Base-by-base conservation (phyloP, 2,329 filamentous ascomycete species). In the Grosmannia clavigera region DNA sequence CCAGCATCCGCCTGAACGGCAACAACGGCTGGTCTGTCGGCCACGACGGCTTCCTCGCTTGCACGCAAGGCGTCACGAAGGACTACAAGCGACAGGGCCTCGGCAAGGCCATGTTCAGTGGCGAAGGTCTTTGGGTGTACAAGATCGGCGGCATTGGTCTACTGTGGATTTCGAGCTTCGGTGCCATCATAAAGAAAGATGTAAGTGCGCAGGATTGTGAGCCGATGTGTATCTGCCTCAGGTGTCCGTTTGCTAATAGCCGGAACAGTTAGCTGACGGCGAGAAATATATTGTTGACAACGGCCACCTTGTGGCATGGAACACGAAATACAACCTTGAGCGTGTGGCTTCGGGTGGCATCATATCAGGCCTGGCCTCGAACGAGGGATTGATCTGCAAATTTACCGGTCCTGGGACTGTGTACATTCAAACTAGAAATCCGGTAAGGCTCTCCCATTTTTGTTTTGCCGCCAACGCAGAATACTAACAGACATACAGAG, bases 241-340 rank as follows among this genome's bases (percentile, higher is more conserved):
- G n/a, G 19, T 16, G 11, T 22, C n/a, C 22, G 33, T 25, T 25
- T 31, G 16, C 27, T 35, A 27, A 33, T 14, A 27, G 22, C 3
- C 6, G n/a, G 38, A n/a, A 27, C 55, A 80, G 78, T 75, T 86
- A 33, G 73, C 71, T 53, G 81, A 85, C 14, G 86, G 86, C 11
- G 92, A 97, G 70, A 87, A 87, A 66, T 97, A 96, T 72, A 90
- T 94, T 65, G 85, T 96, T 60, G 90, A 96, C 68, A 96, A 96
- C 67, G 90, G 90, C 3, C 91, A 97, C 66, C 79, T 97, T 1
- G 91, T 97, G 0, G 92, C 94, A 0, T 99, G 94, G 94, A 96
- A 96, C 70, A 92, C 88, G 69, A 90, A 95, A 69, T 99, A 97
- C 68, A 81, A 89, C 5, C 84, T 99, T 64, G 91, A 96, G 74